Evolutionary conservation across 371 early-diverging fungal genomes (phyloP).

Genomic region (Mortierella sp.): DNA sequence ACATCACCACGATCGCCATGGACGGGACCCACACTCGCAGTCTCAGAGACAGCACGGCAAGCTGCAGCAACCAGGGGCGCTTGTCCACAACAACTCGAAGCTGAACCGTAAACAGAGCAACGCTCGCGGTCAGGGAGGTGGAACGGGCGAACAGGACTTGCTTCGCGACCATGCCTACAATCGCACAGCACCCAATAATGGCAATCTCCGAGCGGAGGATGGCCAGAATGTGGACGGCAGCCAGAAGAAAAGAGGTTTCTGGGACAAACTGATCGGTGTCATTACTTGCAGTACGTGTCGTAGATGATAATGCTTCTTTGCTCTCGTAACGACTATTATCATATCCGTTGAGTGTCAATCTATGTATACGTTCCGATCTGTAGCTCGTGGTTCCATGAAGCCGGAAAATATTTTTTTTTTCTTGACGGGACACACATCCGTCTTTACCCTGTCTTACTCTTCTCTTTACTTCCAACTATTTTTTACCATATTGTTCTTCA

Average conservation of each 20-base stretch:
- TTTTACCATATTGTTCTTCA: too few relatives aligned
- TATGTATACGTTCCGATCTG: too few relatives aligned
- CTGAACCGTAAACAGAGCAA: slow-evolving; percentile 48
- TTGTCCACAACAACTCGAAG: slow-evolving; percentile 47
- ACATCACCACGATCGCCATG: slow-evolving; percentile 41
- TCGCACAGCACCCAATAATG: slow-evolving; percentile 44
- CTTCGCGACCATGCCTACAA: slow-evolving; percentile 51
- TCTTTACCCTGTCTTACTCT: too few relatives aligned
- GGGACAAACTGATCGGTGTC: slow-evolving; percentile 57
- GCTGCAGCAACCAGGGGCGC: slow-evolving; percentile 40
- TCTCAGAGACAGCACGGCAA: slow-evolving; percentile 38
- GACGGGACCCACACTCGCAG: slow-evolving; percentile 45
- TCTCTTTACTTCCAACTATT: too few relatives aligned
- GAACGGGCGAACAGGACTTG: slow-evolving; percentile 45
- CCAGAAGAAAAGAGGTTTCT: slow-evolving; percentile 55
- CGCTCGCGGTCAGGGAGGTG: slow-evolving; percentile 20
- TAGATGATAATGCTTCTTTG: slow-evolving; percentile 28
- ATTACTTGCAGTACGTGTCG: slow-evolving; percentile 58
- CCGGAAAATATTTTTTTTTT: neutral
- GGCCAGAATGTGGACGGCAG: slow-evolving; percentile 46
- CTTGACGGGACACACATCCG: neutral
- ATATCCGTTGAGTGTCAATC: too few relatives aligned
- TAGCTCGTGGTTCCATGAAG: too few relatives aligned
- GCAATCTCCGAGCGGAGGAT: slow-evolving; percentile 44
- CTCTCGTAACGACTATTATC: neutral